These are phyloP conservation scores for Phytophthora cajani DNA, from an alignment of 352 stramenopile species.

Conservation along the genomic window DNA sequence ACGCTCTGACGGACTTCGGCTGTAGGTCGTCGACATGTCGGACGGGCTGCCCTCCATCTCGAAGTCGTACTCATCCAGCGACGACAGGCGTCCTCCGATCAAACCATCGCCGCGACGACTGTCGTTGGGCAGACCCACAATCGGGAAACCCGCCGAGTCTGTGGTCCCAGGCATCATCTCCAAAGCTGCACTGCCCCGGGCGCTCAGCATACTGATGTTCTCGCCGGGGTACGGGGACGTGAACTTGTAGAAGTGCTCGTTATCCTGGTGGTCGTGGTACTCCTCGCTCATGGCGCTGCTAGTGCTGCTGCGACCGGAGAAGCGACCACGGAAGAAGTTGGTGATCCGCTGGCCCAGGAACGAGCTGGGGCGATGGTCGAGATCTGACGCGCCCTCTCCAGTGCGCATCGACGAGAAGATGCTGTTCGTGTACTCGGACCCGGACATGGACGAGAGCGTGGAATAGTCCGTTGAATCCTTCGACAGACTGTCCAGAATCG, in stretches of 20 bases:
- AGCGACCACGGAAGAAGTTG: constrained; percentile 66
- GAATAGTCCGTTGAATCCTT: constrained; percentile 44
- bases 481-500: constrained; percentile 61
- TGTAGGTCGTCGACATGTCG: constrained; percentile 51
- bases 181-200: constrained; percentile 37
- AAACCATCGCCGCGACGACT: constrained; percentile 46
- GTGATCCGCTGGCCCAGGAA: constrained; percentile 60
- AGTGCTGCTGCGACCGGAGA: constrained; percentile 52
- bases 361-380: constrained; percentile 56
- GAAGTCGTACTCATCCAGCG: constrained; percentile 71
- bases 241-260: constrained; percentile 57
- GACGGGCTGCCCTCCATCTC: constrained; percentile 39
- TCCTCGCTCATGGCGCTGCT: constrained; percentile 49
- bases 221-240: constrained; percentile 47
- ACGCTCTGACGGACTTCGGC: constrained; percentile 34
- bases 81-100: constrained; percentile 57
- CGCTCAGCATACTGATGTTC: constrained; percentile 36
- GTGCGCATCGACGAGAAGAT: constrained; percentile 62
- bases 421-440: constrained; percentile 63
- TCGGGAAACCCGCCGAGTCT: constrained; percentile 36
- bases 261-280: constrained; percentile 41
- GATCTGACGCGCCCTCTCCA: constrained; percentile 35
- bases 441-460: constrained; percentile 37
- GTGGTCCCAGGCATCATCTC: constrained; percentile 33
- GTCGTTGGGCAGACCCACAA: constrained; percentile 39